Conservation (phyloP, 2,329 filamentous ascomycete species). For the Akanthomyces muscarius region DNA sequence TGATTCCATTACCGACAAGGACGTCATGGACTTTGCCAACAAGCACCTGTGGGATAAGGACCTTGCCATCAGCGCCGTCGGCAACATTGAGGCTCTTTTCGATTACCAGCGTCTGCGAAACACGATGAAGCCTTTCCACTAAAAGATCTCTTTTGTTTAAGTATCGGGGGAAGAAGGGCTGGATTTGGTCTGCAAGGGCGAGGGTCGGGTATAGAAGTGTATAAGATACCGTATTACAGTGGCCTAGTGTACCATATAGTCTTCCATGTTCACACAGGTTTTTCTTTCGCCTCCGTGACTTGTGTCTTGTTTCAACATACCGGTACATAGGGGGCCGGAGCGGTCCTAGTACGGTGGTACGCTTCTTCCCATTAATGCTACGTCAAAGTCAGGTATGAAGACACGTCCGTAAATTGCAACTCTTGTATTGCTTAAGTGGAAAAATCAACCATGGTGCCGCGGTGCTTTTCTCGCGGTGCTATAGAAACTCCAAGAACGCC, state of each 20-base stretch:
- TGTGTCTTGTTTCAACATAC: neutral
- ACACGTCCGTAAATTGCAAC: no score
- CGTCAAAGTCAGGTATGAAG: no score
- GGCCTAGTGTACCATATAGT: conserved; percentile 53
- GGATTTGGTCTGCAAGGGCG: conserved; percentile 32
- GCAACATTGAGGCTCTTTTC: conserved; percentile 80
- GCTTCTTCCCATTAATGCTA: no score
- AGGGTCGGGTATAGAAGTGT: conserved; percentile 51
- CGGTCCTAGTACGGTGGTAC: no score
- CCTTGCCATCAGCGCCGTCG: conserved; percentile 87
- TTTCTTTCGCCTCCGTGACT: neutral
- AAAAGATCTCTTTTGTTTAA: conserved; percentile 17
- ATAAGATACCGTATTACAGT: conserved; percentile 48
- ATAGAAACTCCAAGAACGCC: conserved; percentile 8
- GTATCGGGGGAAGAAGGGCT: conserved; percentile 22
- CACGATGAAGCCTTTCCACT: conserved; percentile 71
- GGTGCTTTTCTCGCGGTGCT: neutral
- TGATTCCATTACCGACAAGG: conserved; percentile 84
- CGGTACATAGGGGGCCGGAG: no score
- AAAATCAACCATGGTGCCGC: no score
- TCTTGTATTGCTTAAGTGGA: no score
- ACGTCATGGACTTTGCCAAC: conserved; percentile 95
- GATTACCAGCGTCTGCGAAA: conserved; percentile 76
- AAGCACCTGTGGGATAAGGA: conserved; percentile 97
- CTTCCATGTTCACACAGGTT: conserved; percentile 37